A percentile compares a stretch with the other conserved stretches of the same genome.
Evolutionary conservation across 257 asterid species (phyloP).

Genomic region (Scutellaria minor): DNA sequence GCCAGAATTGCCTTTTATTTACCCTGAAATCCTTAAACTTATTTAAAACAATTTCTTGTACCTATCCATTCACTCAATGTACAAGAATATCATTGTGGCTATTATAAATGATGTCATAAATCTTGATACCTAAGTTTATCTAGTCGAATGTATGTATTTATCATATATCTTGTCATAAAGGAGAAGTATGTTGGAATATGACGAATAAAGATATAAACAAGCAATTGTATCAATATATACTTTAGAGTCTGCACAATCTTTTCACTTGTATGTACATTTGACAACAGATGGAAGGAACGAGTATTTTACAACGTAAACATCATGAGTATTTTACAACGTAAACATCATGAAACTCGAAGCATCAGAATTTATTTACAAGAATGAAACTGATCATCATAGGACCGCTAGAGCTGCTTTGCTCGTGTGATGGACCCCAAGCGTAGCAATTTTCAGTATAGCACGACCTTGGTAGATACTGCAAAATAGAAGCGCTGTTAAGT

Average conservation of each 20-base stretch:
- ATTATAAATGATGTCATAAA: background rate
- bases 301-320: constrained; percentile 10
- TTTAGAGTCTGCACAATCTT: constrained; percentile 24
- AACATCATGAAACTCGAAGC: background rate
- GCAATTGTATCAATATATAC: constrained; percentile 11
- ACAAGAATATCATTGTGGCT: background rate
- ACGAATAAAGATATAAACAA: background rate
- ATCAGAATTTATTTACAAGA: constrained; percentile 29
- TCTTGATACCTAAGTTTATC: too few relatives aligned
- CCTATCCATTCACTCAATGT: background rate
- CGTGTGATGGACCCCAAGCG: constrained; percentile 69
- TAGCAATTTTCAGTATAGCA: constrained; percentile 62
- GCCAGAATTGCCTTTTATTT: background rate
- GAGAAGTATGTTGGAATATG: too few relatives aligned
- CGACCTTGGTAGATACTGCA: constrained; percentile 84
- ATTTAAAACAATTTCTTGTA: background rate
- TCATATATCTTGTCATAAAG: too few relatives aligned
- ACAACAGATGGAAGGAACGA: background rate
- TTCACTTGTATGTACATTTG: constrained; percentile 34
- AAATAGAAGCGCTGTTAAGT: constrained; percentile 34
- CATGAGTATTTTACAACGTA: constrained; percentile 21
- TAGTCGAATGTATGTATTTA: too few relatives aligned
- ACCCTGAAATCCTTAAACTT: background rate
- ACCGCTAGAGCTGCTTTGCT: constrained; percentile 63
- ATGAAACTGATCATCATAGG: constrained; percentile 38